Conservation (phyloP, 768 basidiomycete genomes). For the Termitomyces sp. region DNA sequence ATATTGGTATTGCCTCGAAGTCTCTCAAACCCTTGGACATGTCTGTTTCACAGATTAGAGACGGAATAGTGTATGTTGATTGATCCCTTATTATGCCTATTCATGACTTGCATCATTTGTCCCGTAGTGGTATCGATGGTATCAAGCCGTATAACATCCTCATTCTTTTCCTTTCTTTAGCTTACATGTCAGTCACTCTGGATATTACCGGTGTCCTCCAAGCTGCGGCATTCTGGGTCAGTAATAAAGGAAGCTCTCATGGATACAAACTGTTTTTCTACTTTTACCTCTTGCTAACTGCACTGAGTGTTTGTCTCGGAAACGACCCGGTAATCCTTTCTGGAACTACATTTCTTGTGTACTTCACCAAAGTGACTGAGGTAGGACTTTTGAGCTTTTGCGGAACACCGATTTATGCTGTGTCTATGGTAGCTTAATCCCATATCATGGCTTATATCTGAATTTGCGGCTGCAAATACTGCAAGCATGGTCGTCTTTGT, state of each 20-base stretch:
- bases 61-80: constrained; percentile 61
- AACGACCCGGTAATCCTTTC: constrained; percentile 94
- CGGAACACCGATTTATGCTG: neutral
- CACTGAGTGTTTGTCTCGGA: constrained; percentile 75
- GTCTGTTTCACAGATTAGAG: constrained; percentile 38
- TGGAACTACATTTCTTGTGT: constrained; percentile 86
- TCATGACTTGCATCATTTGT: neutral
- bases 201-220: constrained; percentile 77
- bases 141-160: constrained; percentile 91
- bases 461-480: constrained; percentile 78
- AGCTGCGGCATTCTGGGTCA: constrained; percentile 86
- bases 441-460: constrained; percentile 65
- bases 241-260: constrained; percentile 67
- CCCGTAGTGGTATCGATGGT: constrained; percentile 38
- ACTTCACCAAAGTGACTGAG: constrained; percentile 71
- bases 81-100: neutral
- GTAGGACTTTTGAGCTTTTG: constrained; percentile 10
- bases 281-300: constrained; percentile 80
- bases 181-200: constrained; percentile 89
- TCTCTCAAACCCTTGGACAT: neutral
- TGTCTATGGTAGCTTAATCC: constrained; percentile 32
- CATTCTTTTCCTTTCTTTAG: constrained; percentile 86
- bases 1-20: neutral
- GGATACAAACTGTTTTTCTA: constrained; percentile 73
- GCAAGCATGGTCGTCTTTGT: constrained; percentile 74